Conservation (phyloP, 306 rosid species). For the Hippophae rhamnoides region DNA sequence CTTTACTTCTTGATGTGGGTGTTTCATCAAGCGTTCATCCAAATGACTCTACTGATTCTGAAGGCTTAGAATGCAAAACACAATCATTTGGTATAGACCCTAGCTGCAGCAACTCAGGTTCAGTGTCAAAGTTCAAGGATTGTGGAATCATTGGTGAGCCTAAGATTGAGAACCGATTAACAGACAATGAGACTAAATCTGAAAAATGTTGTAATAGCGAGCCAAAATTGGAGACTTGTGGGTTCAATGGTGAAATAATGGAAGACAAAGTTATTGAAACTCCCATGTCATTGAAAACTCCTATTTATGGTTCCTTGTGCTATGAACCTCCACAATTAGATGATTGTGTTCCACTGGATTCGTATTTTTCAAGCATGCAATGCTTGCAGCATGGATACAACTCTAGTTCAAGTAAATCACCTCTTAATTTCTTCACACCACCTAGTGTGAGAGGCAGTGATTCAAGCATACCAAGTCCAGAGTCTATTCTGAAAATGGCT, state of each 20-base stretch:
- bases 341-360: constrained; percentile 43
- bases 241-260: constrained; percentile 25
- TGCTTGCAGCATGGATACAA: constrained; percentile 38
- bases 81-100: constrained; percentile 38
- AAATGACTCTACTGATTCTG: constrained; percentile 56
- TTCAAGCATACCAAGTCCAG: constrained; percentile 55
- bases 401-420: constrained; percentile 42
- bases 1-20: constrained; percentile 39
- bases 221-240: constrained; percentile 15
- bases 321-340: constrained; percentile 62
- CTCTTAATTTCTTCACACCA: constrained; percentile 69
- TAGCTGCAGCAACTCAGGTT: constrained; percentile 42
- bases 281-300: constrained; percentile 39
- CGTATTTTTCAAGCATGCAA: constrained; percentile 32
- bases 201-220: constrained; percentile 23
- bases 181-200: constrained; percentile 21
- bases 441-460: constrained; percentile 54
- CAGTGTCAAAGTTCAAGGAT: constrained; percentile 28
- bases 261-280: constrained; percentile 33
- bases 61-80: constrained; percentile 42
- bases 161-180: constrained; percentile 25
- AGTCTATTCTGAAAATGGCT: constrained; percentile 75
- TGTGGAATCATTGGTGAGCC: constrained; percentile 20
- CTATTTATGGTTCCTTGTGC: constrained; percentile 50
- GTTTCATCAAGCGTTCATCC: constrained; percentile 49